Evolutionary conservation across 1,284 basidiomycete genomes (phyloP), one percentile per base, ranked within the genome.

Genomic region (Violaceomyces palustris): DNA sequence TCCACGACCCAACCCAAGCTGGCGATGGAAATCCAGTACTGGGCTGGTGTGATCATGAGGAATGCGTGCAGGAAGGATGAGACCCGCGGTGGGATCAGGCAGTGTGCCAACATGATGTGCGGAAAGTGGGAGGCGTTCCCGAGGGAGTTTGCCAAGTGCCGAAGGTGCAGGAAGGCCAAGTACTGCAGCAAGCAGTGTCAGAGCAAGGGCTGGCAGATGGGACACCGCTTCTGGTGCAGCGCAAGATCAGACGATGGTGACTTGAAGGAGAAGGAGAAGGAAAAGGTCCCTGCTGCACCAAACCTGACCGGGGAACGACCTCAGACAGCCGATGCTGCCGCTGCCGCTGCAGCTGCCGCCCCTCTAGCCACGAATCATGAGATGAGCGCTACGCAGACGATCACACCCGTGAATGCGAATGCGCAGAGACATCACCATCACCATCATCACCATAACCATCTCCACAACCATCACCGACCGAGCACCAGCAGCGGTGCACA

Each of bases 51-150:
- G 11, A 96, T 97, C 68, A 98, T 98, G 93, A 82, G 94, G 40
- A 98, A 98, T 72, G 93, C 94, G 6, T 98, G 93, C 76, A 79
- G 93, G 72, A 98, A 98, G 78, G 93, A 98, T 69, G 92, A 96
- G 52, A 53, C 57, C 18, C 78, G 86, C 33, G 90, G 90, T 50
- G 94, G 94, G 4, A 92, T 97, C 55, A 78, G 93, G 48, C 94
- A 97, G 74, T 98, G 93, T 78, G 94, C 94, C 4, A 94, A 96
- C 73, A 97, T 81, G 48, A 40, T 50, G 15, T 98, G 94, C 67
- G 93, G 93, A 0, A 82, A 83, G 61, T 97, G 93, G 94, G 93
- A 98, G 75, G 78, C 80, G 18, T 89, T 83, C 64, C 88, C 93
- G 4, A 81, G 92, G 25, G 90, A 98, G 75, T 98, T 98, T 76